Base-by-base conservation (phyloP, 768 basidiomycete species). In the Sistotremastrum niveocremeum region DNA sequence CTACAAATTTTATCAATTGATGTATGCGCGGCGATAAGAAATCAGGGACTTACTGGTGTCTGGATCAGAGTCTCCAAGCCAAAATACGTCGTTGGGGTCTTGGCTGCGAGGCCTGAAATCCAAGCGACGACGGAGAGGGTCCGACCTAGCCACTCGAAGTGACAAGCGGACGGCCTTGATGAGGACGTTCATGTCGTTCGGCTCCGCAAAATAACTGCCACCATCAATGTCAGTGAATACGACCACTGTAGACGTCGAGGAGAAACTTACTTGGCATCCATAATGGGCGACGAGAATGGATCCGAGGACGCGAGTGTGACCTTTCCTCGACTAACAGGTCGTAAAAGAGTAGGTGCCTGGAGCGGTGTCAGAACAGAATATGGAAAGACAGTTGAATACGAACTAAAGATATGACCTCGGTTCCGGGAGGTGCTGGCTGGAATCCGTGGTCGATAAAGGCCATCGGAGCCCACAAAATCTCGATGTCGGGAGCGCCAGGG, bases 291-390 rank as follows among this genome's bases (percentile, higher is more conserved):
- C 7, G 70, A 69, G 52, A 60, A 61, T 7, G 69, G 68, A 37
- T 68, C 53, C 1, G 58, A 49, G 1, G 72, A 72, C 35, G 60
- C 61, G 11, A 73, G 55, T 32, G 58, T 46, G 42, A 74, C 45
- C 5, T 54, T 65, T 4, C 72, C 72, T 4, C 56, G 49, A 49
- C 71, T 72, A 38, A 65, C 68, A 20, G 72, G 71, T 52, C 72
- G 71, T 41, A 12, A 30, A 20, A 20, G 20, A 20, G 20, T 20
- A 20, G 20, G 69, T 41, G 67, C 56, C 4, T 46, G 50, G n/a
- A 57, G 54, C 6, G 41, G 34, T 7, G 8, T 39, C 4, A 7
- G n/a, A 20, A 41, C 32, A 29, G 37, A 29, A 49, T 8, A 41
- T 4, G 40, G 11, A 11, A n/a, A 4, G 20, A 20, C 20, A 20